Evolutionary conservation across 225 moss, liverwort and hornwort species (phyloP), one percentile per base, ranked within the genome.

Genomic region (Polytrichum commune): DNA sequence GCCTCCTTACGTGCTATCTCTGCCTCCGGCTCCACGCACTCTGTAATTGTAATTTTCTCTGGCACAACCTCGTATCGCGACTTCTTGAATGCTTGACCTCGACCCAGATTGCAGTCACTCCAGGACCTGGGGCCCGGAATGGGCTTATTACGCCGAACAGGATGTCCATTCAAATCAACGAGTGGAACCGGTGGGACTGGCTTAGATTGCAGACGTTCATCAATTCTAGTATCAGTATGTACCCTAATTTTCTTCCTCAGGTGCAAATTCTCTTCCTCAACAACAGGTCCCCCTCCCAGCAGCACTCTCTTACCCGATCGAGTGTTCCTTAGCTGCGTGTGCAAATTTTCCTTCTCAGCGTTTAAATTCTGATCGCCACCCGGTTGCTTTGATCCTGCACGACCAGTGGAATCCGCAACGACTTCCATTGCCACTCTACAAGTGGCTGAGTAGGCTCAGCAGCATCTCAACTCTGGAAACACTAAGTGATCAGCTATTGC

Each of bases 91-190:
- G 24, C 16, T 62, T 73, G 72, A 27, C 86, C 82, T 0, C 55
- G 76, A 0, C 73, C 71, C 29, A 78, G n/a, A 73, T 80, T 83
- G n/a, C 86, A 80, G 62, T 83, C 80, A 62, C 78, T 86, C 86
- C 86, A 86, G 23, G 86, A 83, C 62, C 55, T 86, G 5, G 60
- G 60, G 8, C 19, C 23, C 18, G 4, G 19, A 60, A 55, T 72
- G 18, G 60, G 30, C 0, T 62, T 70, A 18, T 62, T 68, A 18
- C 75, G 69, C 57, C 22, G 29, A 54, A 69, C 54, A 5, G 74
- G 32, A 24, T 26, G 53, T 25, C 23, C 24, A 6, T 24, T 62
- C 30, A 10, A 73, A 68, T 8, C 13, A 46, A 46, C 16, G 46
- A 46, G 6, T 29, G 25, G 9, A 24, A 20, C 38, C 67, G 62